Conservation (phyloP, 1,284 basidiomycete genomes). For the Apiotrichum veenhuisii region DNA sequence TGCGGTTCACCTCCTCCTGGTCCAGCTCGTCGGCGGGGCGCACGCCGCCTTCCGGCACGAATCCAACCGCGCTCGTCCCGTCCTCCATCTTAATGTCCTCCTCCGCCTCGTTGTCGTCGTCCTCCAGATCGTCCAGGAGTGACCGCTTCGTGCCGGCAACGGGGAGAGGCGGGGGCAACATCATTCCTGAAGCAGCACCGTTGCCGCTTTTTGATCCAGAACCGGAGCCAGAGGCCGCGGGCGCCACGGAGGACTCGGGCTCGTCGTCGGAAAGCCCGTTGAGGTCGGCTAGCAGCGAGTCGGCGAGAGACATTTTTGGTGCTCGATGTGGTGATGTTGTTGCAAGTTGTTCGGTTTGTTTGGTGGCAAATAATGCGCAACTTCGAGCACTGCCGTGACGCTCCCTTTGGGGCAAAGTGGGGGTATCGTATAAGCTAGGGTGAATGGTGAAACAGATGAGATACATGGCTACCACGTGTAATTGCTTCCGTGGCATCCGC, state of each 20-base stretch:
- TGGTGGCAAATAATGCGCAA: slow-evolving; percentile 4
- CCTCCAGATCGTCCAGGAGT: slow-evolving; percentile 12
- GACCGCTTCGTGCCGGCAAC: slow-evolving; percentile 12
- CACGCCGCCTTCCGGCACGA: slow-evolving; percentile 85
- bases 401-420: neutral
- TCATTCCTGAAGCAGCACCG: neutral
- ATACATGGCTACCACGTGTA: too few relatives aligned
- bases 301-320: slow-evolving; percentile 48
- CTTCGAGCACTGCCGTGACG: too few relatives aligned
- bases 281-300: slow-evolving; percentile 50
- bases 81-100: slow-evolving; percentile 42
- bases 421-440: too few relatives aligned
- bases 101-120: slow-evolving; percentile 21
- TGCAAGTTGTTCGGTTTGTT: neutral
- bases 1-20: slow-evolving; percentile 82
- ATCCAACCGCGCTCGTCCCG: slow-evolving; percentile 48
- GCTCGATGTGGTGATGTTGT: slow-evolving; percentile 2
- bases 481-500: too few relatives aligned
- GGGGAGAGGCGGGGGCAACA: slow-evolving; percentile 14
- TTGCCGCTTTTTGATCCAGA: slow-evolving; percentile 7
- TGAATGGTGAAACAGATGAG: too few relatives aligned
- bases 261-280: slow-evolving; percentile 49
- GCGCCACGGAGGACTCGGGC: slow-evolving; percentile 22
- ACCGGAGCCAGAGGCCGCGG: neutral
- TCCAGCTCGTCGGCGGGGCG: slow-evolving; percentile 91